These are phyloP conservation scores for Collariella sp. DNA, from an alignment of 495 filamentous ascomycete species.

Conservation along the genomic window DNA sequence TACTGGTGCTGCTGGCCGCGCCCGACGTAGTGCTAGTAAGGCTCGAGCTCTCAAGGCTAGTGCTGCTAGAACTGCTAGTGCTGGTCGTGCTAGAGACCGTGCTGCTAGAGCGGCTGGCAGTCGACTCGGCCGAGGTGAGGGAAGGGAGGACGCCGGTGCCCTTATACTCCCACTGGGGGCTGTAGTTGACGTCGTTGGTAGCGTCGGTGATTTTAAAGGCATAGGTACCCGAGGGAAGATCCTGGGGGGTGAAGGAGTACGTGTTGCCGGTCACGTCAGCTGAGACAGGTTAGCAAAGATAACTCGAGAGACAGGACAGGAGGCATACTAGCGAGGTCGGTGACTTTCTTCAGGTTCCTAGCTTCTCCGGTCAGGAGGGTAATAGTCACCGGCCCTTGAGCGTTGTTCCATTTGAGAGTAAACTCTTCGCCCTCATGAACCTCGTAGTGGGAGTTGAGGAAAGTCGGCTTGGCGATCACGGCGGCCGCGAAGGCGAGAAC, in stretches of 20 bases:
- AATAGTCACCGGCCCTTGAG: slow-evolving; percentile 32
- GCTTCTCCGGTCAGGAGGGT: slow-evolving; percentile 29
- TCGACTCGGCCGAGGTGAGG: slow-evolving; percentile 15
- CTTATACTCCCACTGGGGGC: slow-evolving; percentile 26
- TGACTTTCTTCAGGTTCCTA: slow-evolving; percentile 29
- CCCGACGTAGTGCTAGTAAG: slow-evolving; percentile 19
- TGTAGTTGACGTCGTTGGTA: slow-evolving; percentile 34
- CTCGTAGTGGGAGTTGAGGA: slow-evolving; percentile 37
- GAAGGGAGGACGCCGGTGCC: slow-evolving; percentile 23
- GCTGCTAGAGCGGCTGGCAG: slow-evolving; percentile 19
- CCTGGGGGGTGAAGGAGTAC: slow-evolving; percentile 30
- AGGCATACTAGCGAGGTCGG: slow-evolving; percentile 27
- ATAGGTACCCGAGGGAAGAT: slow-evolving; percentile 33
- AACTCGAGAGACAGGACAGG: background rate
- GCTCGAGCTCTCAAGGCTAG: slow-evolving; percentile 14
- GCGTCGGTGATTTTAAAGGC: slow-evolving; percentile 35
- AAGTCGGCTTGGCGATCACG: slow-evolving; percentile 27
- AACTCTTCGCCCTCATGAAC: slow-evolving; percentile 33
- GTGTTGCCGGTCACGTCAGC: slow-evolving; percentile 23
- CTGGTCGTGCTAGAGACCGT: slow-evolving; percentile 8
- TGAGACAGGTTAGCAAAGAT: slow-evolving; percentile 15
- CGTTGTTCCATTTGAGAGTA: slow-evolving; percentile 34
- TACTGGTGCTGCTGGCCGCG: slow-evolving; percentile 14
- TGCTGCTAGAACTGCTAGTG: slow-evolving; percentile 13
- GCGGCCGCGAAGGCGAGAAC: slow-evolving; percentile 32